Evolutionary conservation across 306 rosid genomes (phyloP).

Genomic region (Lathyrus aphaca): DNA sequence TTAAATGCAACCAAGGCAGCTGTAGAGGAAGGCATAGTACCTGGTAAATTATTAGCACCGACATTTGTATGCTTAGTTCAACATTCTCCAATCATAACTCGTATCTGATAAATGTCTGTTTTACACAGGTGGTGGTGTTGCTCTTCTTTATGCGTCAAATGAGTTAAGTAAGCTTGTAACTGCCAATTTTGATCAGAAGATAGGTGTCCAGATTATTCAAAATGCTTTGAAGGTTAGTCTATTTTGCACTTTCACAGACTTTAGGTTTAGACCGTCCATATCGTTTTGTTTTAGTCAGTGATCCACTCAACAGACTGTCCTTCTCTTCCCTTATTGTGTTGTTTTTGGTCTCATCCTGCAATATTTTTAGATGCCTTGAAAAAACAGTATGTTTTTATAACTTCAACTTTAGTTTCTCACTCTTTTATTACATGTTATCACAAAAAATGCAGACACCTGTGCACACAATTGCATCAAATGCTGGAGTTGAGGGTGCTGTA

Average conservation of each 20-base stretch:
- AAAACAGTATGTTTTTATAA: neutral
- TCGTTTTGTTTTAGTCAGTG: neutral
- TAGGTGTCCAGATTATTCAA: constrained; percentile 95
- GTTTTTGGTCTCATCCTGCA: constrained; percentile 25
- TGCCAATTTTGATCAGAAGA: constrained; percentile 93
- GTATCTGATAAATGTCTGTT: constrained; percentile 1
- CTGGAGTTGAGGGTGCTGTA: constrained; percentile 99
- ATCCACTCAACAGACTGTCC: neutral
- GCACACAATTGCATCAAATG: constrained; percentile 89
- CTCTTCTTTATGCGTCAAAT: constrained; percentile 91
- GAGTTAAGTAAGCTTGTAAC: constrained; percentile 79
- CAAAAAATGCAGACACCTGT: constrained; percentile 77
- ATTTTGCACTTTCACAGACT: neutral
- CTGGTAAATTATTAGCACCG: constrained; percentile 51
- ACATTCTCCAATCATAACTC: neutral
- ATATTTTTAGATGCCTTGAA: neutral
- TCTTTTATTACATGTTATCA: neutral
- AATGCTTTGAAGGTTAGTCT: constrained; percentile 77
- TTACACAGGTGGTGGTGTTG: constrained; percentile 82
- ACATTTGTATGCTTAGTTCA: neutral
- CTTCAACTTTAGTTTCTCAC: constrained; percentile 12
- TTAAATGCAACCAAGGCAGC: constrained; percentile 97
- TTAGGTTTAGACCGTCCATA: neutral
- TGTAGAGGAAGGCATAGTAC: constrained; percentile 93
- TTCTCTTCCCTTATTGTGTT: neutral